These are phyloP conservation scores for Lagerstroemia speciosa DNA, from an alignment of 345 rosid genomes.

Conservation along the genomic window DNA sequence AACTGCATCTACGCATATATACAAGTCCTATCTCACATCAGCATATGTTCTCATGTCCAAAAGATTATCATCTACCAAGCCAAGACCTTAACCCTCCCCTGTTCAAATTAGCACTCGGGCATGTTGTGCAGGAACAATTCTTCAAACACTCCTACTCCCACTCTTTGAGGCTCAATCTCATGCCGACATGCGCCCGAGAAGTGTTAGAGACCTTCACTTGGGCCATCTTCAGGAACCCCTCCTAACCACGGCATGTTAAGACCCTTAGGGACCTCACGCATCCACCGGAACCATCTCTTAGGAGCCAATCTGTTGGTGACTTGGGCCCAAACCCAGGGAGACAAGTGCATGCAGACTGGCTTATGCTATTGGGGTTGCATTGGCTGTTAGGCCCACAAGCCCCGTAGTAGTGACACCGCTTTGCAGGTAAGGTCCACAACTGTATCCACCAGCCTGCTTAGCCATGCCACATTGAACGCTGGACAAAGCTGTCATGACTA, in stretches of 20 bases:
- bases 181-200: conserved; percentile 20
- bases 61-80: conserved; percentile 40
- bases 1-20: conserved; percentile 32
- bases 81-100: conserved; percentile 32
- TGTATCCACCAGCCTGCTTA: conserved; percentile 34
- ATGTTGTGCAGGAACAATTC: conserved; percentile 40
- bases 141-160: conserved; percentile 5
- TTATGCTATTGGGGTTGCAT: conserved; percentile 7
- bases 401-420: conserved; percentile 47
- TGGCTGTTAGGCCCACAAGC: conserved; percentile 44
- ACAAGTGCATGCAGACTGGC: conserved; percentile 39
- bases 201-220: conserved; percentile 47
- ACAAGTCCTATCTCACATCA: conserved; percentile 23
- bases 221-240: conserved; percentile 43
- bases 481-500: no score
- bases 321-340: conserved; percentile 61
- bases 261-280: conserved; percentile 28
- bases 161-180: conserved; percentile 21
- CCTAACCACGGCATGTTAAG: conserved; percentile 21
- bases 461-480: conserved; percentile 41
- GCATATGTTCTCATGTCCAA: background rate
- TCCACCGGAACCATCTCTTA: conserved; percentile 40
- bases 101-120: background rate
- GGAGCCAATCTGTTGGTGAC: conserved; percentile 32
- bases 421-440: conserved; percentile 40